Conservation (phyloP, 345 rosid genomes). For the Brassica cretica region DNA sequence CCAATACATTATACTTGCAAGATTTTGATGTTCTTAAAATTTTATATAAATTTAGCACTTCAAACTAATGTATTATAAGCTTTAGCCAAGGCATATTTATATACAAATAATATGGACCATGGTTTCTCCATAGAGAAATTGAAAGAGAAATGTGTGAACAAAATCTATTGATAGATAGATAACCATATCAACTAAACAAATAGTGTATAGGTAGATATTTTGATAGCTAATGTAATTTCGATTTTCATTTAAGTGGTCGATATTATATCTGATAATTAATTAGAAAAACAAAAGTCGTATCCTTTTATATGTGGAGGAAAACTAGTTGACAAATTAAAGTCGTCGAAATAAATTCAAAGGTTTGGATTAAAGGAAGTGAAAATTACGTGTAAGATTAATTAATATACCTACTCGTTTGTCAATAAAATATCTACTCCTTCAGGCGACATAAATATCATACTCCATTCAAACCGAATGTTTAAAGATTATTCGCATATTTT, state of each 20-base stretch:
- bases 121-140: background rate
- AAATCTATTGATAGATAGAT: background rate
- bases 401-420: background rate
- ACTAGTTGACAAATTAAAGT: background rate
- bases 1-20: background rate
- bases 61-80: background rate
- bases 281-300: slow-evolving; percentile 30
- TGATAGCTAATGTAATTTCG: background rate
- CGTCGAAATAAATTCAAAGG: slow-evolving; percentile 4
- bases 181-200: background rate
- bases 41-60: background rate
- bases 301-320: slow-evolving; percentile 6
- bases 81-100: background rate
- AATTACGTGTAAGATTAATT: background rate
- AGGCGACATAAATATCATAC: no score
- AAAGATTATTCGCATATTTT: background rate
- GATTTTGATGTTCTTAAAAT: background rate
- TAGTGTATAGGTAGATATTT: background rate
- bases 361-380: slow-evolving; percentile 9
- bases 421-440: background rate
- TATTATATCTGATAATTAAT: background rate
- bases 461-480: background rate
- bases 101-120: slow-evolving; percentile 1
- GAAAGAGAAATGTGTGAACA: slow-evolving; percentile 13
- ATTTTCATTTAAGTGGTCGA: background rate